phyloP scores from a whole-genome alignment of 176 grass and related monocot genomes.

The Bothriochloa decipiens region DNA sequence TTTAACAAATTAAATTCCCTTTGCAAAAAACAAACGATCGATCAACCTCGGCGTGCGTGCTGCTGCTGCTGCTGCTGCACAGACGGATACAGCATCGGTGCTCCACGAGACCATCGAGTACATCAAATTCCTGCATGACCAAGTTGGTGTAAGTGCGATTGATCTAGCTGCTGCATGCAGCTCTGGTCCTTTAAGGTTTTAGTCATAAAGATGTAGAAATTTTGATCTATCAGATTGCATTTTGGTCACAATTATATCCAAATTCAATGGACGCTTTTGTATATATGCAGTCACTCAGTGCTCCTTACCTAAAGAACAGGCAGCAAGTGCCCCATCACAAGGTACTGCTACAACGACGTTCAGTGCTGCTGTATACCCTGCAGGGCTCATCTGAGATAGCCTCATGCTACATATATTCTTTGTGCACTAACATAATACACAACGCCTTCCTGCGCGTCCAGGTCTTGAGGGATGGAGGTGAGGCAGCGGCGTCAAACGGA shows the following conservation, averaged over 20 bases:
- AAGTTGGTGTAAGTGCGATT: constrained; percentile 87
- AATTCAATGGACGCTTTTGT: neutral
- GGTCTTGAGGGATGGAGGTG: constrained; percentile 36
- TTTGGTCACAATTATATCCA: neutral
- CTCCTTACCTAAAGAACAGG: constrained; percentile 76
- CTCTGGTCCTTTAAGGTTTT: constrained; percentile 1
- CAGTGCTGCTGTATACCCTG: neutral
- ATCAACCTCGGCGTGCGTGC: constrained; percentile 36
- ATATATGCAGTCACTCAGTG: constrained; percentile 63
- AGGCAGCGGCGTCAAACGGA: constrained; percentile 37
- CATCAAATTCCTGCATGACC: constrained; percentile 95
- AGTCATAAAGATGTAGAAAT: constrained; percentile 29
- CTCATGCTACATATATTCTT: neutral
- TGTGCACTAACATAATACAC: neutral
- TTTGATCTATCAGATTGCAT: constrained; percentile 4
- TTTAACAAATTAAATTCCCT: neutral
- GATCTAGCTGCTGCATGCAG: constrained; percentile 19
- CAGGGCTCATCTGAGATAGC: neutral
- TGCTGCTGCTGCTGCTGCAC: constrained; percentile 25
- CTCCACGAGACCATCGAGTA: constrained; percentile 97
- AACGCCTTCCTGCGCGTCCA: neutral
- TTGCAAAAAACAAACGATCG: constrained; percentile 22
- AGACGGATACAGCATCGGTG: constrained; percentile 99
- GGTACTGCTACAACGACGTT: neutral
- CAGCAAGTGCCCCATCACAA: constrained; percentile 70